These are phyloP conservation scores for Backusella parvicylindrica DNA, from an alignment of 192 early-diverging fungal genomes.

Conservation along the genomic window DNA sequence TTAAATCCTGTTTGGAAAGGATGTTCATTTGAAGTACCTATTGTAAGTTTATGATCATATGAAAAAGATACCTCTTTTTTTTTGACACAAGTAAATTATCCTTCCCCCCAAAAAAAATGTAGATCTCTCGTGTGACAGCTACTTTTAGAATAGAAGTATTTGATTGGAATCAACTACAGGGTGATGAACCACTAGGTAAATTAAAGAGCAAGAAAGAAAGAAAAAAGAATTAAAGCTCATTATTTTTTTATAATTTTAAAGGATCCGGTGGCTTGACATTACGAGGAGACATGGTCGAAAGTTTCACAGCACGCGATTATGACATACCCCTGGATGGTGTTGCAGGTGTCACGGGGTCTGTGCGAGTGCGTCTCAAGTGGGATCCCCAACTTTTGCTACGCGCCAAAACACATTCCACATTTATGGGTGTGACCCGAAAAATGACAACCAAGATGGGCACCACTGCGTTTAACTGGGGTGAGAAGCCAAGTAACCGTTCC, in stretches of 20 bases:
- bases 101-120: not conserved
- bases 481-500: not conserved
- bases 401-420: conserved; percentile 45
- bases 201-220: not conserved
- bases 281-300: conserved; percentile 27
- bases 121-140: conserved; percentile 23
- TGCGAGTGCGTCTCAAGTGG: conserved; percentile 55
- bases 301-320: conserved; percentile 37
- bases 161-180: conserved; percentile 66
- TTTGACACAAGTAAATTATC: not conserved
- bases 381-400: conserved; percentile 53
- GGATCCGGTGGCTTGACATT: conserved; percentile 30
- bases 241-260: not conserved
- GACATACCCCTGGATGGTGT: conserved; percentile 35
- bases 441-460: conserved; percentile 38
- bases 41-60: conserved; percentile 15
- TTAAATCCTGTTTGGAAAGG: conserved; percentile 53
- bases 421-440: conserved; percentile 33
- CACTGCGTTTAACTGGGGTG: not conserved
- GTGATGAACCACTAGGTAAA: conserved; percentile 48
- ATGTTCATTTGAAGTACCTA: conserved; percentile 26
- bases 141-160: conserved; percentile 56
- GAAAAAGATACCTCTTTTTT: not conserved
- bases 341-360: conserved; percentile 27
- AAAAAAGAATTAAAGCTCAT: not conserved